Base-by-base conservation (phyloP, 176 grass and related monocot species). In the Zizania latifolia region DNA sequence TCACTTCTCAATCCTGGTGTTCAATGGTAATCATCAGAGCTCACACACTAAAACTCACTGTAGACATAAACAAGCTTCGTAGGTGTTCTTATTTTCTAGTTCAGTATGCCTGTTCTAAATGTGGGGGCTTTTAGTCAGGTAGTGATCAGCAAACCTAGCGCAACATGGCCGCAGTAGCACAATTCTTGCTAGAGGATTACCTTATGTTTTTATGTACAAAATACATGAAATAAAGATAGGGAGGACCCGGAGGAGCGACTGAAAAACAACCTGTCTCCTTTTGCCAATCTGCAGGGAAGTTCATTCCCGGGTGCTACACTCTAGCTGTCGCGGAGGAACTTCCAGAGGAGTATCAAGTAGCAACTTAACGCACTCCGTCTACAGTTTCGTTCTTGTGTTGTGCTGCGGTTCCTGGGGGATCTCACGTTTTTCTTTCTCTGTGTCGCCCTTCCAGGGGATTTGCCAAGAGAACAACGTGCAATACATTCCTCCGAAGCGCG, bases 291-390 rank as follows among this genome's bases (percentile, higher is more conserved):
- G 41, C 79, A 98, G 95, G 91, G 60, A 92, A 81, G 69, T 94
- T 94, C 79, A 94, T 98, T 73, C 95, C 95, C 4, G 91, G 91
- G n/a, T 94, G 95, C 73, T 98, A 98, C 50, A 98, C 95, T 22
- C 91, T 98, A 50, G 92, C 84, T 1, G 89, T 98, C 37, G 92
- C 91, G 1, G 95, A 98, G 78, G 95, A 99, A 72, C 95, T 99
- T 65, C 91, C 91, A 4, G 95, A 94, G 51, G 95, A 98, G 80
- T 98, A 98, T 68, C 91, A 90, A 70, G 95, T 98, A 84, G 33
- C 19, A 57, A 48, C 72, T 29, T 53, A 1, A 10, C 34, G 2
- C 38, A 44, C 58, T 56, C 46, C 39, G 23, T 26, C 39, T 50
- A 15, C 10, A 40, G 10, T 6, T 0, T 0, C n/a, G n/a, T 19